phyloP scores from a whole-genome alignment of 441 rosid genomes.

The Kokia cookei region DNA sequence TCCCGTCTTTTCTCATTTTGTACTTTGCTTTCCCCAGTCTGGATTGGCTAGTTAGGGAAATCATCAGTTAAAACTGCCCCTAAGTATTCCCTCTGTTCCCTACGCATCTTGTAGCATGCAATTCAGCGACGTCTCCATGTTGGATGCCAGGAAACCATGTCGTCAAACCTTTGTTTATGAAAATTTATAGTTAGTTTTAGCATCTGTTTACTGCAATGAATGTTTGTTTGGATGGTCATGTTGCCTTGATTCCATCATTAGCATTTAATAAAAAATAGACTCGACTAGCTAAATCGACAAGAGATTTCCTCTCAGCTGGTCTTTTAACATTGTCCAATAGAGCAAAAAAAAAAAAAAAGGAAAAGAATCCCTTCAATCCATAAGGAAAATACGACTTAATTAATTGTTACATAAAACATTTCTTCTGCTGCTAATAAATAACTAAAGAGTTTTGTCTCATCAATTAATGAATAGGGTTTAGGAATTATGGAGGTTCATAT shows the following conservation, averaged over 20 bases:
- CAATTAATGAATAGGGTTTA: too few relatives aligned
- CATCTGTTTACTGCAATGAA: neutral
- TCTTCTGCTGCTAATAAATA: too few relatives aligned
- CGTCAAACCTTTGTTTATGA: neutral
- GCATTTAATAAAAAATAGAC: neutral
- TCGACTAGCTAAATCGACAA: neutral
- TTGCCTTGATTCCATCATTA: neutral
- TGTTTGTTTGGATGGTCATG: neutral
- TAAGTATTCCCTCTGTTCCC: neutral
- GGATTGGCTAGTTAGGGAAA: conserved; percentile 89
- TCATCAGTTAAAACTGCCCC: conserved; percentile 38
- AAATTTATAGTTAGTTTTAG: neutral
- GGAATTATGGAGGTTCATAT: too few relatives aligned
- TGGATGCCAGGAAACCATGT: neutral
- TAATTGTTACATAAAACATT: too few relatives aligned
- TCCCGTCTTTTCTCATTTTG: conserved; percentile 68
- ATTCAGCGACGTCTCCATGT: conserved; percentile 14
- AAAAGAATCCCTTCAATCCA: neutral
- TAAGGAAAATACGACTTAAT: too few relatives aligned
- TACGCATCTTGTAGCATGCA: conserved; percentile 3
- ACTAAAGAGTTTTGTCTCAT: too few relatives aligned
- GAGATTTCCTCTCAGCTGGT: neutral
- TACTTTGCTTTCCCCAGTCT: conserved; percentile 73
- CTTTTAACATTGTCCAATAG: neutral
- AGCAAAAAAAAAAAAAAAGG: neutral